Evolutionary conservation across 2,329 filamentous ascomycete species (phyloP), one percentile per base, ranked within the genome.

Genomic region (Penicillium polonicum): DNA sequence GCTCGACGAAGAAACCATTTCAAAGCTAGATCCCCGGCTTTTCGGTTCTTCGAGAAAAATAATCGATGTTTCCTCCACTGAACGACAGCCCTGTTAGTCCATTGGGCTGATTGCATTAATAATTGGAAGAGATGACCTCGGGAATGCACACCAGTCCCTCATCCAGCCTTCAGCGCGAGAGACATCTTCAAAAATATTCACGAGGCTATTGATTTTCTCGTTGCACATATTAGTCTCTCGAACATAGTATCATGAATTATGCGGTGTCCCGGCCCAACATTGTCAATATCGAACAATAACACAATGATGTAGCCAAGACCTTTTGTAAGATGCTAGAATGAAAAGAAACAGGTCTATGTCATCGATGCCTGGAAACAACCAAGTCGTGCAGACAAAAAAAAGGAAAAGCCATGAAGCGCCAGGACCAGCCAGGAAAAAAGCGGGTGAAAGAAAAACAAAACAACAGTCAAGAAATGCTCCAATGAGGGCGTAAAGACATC

Each of bases 381-480:
- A 48, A 52, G 44, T 53, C 58, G 59, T 33, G 58, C 62, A 66
- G 48, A 62, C 44, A 58, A 58, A 65, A 65, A 60, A 53, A 66
- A 63, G 55, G 51, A 56, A 63, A 63, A 69, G 29, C 64, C 68
- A 58, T 64, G 71, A 66, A 65, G 67, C 72, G 71, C 72, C 72
- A 66, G 70, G 63, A 66, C 71, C 72, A 73, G 71, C 70, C 71
- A 71, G 68, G 69, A 65, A 69, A 60, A 66, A 56, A 56, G 48
- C 44, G 49, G 57, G 62, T 57, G 21, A 5, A 15, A n/a, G 2
- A 41, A 15, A 17, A 17, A 17, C 55, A 64, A 65, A 29, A 63
- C 31, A 51, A 54, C 58, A 66, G 53, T 62, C 50, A 63, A 56
- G 52, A 29, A 58, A 69, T 64, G 49, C 60, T 65, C 48, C 49